These are phyloP conservation scores for Fusarium musae DNA, from an alignment of 2,329 filamentous ascomycete genomes.

Conservation along the genomic window DNA sequence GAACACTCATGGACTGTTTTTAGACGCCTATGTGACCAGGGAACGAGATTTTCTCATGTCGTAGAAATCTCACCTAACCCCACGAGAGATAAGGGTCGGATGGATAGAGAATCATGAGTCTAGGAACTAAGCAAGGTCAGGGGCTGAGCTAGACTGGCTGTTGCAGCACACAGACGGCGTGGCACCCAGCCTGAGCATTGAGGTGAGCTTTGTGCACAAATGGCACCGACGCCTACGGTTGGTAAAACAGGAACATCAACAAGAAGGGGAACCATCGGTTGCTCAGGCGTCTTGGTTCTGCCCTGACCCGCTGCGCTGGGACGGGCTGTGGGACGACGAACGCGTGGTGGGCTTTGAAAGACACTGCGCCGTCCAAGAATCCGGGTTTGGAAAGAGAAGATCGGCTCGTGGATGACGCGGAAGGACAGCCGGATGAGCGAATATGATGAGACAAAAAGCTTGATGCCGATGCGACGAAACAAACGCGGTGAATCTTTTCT, in stretches of 20 bases:
- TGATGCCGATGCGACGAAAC: slow-evolving; percentile 38
- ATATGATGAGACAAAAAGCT: slow-evolving; percentile 33
- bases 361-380: slow-evolving; percentile 16
- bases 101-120: slow-evolving; percentile 36
- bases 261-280: slow-evolving; percentile 13
- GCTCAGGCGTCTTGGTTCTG: slow-evolving; percentile 17
- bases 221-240: slow-evolving; percentile 1
- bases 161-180: slow-evolving; percentile 41
- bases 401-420: slow-evolving; percentile 25
- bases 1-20: slow-evolving; percentile 21
- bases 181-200: slow-evolving; percentile 34
- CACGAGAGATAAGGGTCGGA: slow-evolving; percentile 39
- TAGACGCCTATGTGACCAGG: slow-evolving; percentile 5
- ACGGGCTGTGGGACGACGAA: slow-evolving; percentile 27
- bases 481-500: slow-evolving; percentile 32
- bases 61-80: slow-evolving; percentile 16
- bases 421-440: slow-evolving; percentile 24
- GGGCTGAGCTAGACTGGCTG: slow-evolving; percentile 24
- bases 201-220: slow-evolving; percentile 26
- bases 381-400: slow-evolving; percentile 4
- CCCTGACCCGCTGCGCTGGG: slow-evolving; percentile 37
- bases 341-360: slow-evolving; percentile 26
- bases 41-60: slow-evolving; percentile 4
- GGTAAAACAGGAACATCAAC: slow-evolving; percentile 12
- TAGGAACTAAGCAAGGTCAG: slow-evolving; percentile 15